phyloP scores from a whole-genome alignment of 2,329 filamentous ascomycete genomes.

The Fusarium albosuccineum region DNA sequence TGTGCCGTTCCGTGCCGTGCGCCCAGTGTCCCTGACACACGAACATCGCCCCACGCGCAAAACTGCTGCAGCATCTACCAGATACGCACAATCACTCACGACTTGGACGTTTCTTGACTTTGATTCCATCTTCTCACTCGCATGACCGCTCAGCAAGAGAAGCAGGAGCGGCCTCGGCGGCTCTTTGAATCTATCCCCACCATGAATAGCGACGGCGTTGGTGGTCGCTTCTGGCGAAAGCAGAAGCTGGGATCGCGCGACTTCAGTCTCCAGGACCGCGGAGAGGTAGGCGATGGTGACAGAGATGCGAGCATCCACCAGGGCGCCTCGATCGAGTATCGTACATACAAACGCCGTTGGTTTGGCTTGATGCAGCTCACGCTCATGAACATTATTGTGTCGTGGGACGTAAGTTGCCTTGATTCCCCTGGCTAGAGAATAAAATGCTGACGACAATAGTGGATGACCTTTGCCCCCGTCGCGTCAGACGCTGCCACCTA shows the following conservation, averaged over 20 bases:
- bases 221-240: constrained; percentile 49
- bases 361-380: constrained; percentile 88
- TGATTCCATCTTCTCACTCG: background rate
- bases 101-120: constrained; percentile 2
- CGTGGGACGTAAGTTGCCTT: constrained; percentile 84
- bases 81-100: background rate
- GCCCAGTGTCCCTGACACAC: constrained; percentile 11
- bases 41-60: constrained; percentile 5
- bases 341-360: constrained; percentile 85
- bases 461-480: constrained; percentile 92
- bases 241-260: constrained; percentile 48
- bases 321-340: constrained; percentile 52
- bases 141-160: constrained; percentile 13
- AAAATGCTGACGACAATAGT: constrained; percentile 60
- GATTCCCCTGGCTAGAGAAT: constrained; percentile 7
- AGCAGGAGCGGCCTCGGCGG: constrained; percentile 12
- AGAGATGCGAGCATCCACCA: constrained; percentile 45
- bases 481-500: constrained; percentile 79
- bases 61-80: constrained; percentile 7
- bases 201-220: constrained; percentile 40
- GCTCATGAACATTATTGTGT: constrained; percentile 90
- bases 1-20: constrained; percentile 8
- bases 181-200: constrained; percentile 19
- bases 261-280: constrained; percentile 46
- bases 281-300: constrained; percentile 37